These are phyloP conservation scores for Pseudocercospora pini-densiflorae DNA, from an alignment of 2,329 filamentous ascomycete species.

Conservation along the genomic window DNA sequence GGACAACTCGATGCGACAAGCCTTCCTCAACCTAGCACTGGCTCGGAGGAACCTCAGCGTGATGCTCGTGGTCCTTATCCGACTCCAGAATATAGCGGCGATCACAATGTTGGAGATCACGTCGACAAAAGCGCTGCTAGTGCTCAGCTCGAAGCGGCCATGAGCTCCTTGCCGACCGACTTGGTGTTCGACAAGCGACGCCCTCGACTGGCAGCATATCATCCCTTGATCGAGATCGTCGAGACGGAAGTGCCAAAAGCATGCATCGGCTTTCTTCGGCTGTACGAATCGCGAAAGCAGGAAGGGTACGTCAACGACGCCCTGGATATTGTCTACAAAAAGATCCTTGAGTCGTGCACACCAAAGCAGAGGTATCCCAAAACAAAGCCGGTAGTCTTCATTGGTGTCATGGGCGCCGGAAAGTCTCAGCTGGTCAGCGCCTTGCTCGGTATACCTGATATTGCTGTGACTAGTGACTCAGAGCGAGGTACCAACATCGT, in stretches of 20 bases:
- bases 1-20: not conserved
- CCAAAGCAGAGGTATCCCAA: not conserved
- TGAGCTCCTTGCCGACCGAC: not conserved
- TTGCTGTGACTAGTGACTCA: constrained; percentile 4
- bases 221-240: not conserved
- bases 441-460: not conserved
- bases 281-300: not conserved
- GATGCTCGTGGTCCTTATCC: not conserved
- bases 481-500: constrained; percentile 19
- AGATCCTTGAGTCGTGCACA: not conserved
- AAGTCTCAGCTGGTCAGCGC: constrained; percentile 11
- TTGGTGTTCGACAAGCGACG: not conserved
- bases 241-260: not conserved
- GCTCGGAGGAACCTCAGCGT: not conserved
- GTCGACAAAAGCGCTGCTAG: not conserved
- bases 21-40: not conserved
- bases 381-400: not conserved
- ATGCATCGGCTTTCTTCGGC: not conserved
- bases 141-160: not conserved
- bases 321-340: not conserved
- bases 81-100: not conserved
- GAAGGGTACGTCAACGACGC: not conserved
- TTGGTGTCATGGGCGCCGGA: constrained; percentile 13
- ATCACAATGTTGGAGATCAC: not conserved
- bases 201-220: constrained; percentile 7